phyloP scores from a whole-genome alignment of 768 basidiomycete genomes.

The Lyophyllum semitale region DNA sequence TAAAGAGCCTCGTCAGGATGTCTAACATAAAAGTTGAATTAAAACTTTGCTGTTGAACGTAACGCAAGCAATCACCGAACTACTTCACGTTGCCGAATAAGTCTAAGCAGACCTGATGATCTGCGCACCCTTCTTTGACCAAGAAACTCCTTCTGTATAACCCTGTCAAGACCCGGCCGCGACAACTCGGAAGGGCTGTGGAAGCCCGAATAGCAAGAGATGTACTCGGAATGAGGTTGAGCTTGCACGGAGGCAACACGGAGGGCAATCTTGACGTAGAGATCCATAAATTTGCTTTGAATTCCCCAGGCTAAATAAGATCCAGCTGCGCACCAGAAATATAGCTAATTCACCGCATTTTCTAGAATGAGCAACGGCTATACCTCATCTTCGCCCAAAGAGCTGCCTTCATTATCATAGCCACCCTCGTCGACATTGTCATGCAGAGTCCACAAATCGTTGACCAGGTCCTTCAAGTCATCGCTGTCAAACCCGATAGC shows the following conservation, averaged over 20 bases:
- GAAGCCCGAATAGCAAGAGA: too few species aligned
- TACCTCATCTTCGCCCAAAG: slow-evolving; percentile 16
- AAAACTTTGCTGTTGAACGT: too few species aligned
- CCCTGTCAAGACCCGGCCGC: too few species aligned
- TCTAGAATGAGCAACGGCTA: not conserved
- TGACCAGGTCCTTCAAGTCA: slow-evolving; percentile 56
- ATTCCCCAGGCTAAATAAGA: not conserved
- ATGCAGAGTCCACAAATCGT: slow-evolving; percentile 61
- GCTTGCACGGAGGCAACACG: not conserved
- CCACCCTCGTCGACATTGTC: slow-evolving; percentile 41
- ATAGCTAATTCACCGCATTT: too few species aligned
- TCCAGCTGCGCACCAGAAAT: not conserved
- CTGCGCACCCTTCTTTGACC: too few species aligned
- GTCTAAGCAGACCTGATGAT: too few species aligned
- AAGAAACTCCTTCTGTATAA: too few species aligned
- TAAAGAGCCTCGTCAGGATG: too few species aligned
- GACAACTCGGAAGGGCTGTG: too few species aligned
- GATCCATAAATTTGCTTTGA: not conserved
- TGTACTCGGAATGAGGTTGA: not conserved
- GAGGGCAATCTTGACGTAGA: not conserved
- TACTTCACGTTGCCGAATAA: too few species aligned
- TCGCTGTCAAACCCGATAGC: slow-evolving; percentile 50
- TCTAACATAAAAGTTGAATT: too few species aligned
- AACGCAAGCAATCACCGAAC: too few species aligned
- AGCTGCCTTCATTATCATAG: slow-evolving; percentile 12